phyloP scores from a whole-genome alignment of 1,284 basidiomycete genomes.

The Coriolopsis trogii region DNA sequence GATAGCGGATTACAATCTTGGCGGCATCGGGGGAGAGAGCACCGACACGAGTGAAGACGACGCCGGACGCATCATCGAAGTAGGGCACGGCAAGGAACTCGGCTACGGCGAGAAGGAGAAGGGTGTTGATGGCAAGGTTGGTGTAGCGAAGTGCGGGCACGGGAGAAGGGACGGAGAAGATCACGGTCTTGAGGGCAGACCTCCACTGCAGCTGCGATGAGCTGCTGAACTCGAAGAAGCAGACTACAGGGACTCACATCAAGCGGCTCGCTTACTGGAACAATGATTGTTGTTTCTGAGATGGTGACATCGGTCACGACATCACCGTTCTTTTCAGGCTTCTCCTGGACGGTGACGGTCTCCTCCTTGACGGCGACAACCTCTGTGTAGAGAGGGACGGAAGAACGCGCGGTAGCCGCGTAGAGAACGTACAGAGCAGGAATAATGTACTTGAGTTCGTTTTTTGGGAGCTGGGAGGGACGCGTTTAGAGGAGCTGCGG shows the following conservation, averaged over 20 bases:
- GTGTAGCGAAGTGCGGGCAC: conserved; percentile 38
- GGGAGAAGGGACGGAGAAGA: conserved; percentile 50
- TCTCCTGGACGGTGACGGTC: conserved; percentile 11
- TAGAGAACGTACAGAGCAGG: conserved; percentile 18
- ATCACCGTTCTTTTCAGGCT: conserved; percentile 13
- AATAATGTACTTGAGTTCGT: conserved; percentile 15
- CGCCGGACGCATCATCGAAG: conserved; percentile 53
- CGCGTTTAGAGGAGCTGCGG: not conserved
- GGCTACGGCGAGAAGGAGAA: conserved; percentile 49
- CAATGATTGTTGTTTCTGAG: conserved; percentile 10
- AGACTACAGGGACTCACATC: conserved; percentile 7
- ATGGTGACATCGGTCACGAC: conserved; percentile 16
- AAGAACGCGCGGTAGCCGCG: conserved; percentile 7
- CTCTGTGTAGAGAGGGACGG: conserved; percentile 14
- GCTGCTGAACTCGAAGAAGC: not conserved
- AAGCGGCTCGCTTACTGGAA: conserved; percentile 9
- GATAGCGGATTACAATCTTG: conserved; percentile 67
- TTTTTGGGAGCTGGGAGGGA: conserved; percentile 9
- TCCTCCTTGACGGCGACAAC: conserved; percentile 16
- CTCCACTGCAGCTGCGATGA: conserved; percentile 14
- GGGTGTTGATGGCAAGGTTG: conserved; percentile 53
- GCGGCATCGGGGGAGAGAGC: conserved; percentile 65
- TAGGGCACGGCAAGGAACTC: conserved; percentile 58
- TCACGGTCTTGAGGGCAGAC: conserved; percentile 33
- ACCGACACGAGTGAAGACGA: conserved; percentile 68